These are phyloP conservation scores for Pugionium cornutum DNA, from an alignment of 345 rosid species.

Conservation along the genomic window DNA sequence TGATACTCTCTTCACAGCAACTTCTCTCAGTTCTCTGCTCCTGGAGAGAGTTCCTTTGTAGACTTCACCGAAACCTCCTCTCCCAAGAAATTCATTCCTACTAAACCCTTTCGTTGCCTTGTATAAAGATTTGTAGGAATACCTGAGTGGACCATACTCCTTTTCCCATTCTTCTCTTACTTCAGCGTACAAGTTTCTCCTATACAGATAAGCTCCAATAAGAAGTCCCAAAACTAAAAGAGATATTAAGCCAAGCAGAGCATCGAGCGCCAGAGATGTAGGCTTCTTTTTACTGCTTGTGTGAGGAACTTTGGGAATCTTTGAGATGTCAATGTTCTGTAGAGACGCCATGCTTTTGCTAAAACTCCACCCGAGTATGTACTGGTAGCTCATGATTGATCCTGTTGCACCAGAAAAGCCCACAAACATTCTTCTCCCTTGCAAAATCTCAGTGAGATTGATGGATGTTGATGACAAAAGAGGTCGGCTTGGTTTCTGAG, in stretches of 20 bases:
- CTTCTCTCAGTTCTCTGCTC: constrained; percentile 32
- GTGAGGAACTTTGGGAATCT: constrained; percentile 55
- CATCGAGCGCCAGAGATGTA: constrained; percentile 24
- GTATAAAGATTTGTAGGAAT: constrained; percentile 56
- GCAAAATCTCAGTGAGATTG: constrained; percentile 49
- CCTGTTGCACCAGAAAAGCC: constrained; percentile 71
- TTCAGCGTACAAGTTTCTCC: constrained; percentile 53
- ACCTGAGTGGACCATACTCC: constrained; percentile 56
- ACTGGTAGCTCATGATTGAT: constrained; percentile 42
- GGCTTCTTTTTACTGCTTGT: not conserved
- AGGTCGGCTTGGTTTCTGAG: constrained; percentile 47
- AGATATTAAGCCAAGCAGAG: constrained; percentile 36
- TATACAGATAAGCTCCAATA: constrained; percentile 29
- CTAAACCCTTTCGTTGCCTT: constrained; percentile 64
- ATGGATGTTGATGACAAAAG: constrained; percentile 46
- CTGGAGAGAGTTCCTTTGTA: constrained; percentile 53
- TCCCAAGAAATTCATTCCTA: constrained; percentile 49
- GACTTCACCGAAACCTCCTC: constrained; percentile 68
- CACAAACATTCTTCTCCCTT: constrained; percentile 45
- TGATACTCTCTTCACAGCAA: constrained; percentile 61
- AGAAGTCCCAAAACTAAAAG: constrained; percentile 24
- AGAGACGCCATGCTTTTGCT: constrained; percentile 44
- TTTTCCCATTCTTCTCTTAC: constrained; percentile 66
- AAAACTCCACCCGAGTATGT: constrained; percentile 72
- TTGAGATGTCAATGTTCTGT: constrained; percentile 42